Conservation (phyloP, 768 basidiomycete species). For the Pilatotrama ljubarskyi region DNA sequence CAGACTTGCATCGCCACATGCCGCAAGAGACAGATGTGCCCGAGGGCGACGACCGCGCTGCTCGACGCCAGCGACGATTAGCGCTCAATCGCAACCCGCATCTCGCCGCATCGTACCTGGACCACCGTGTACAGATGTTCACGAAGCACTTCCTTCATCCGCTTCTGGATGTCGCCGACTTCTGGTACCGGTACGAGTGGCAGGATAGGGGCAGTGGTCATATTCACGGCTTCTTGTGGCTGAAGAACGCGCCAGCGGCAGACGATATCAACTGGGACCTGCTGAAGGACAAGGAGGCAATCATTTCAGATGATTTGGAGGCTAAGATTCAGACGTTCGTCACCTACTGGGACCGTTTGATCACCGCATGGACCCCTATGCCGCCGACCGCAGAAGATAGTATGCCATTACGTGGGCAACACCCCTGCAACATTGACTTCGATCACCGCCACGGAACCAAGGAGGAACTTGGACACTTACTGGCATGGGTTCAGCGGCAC, state of each 20-base stretch:
- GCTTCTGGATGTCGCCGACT: no score
- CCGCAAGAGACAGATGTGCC: no score
- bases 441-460: not conserved
- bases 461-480: not conserved
- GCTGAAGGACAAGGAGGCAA: not conserved
- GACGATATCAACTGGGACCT: not conserved
- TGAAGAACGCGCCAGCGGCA: not conserved
- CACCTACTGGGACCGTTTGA: not conserved
- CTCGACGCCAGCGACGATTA: no score
- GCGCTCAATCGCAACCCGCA: no score
- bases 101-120: no score
- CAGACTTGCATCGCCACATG: no score
- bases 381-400: not conserved
- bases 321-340: not conserved
- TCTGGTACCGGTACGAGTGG: no score
- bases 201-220: constrained; percentile 1
- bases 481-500: not conserved
- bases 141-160: no score
- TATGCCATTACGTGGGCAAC: not conserved
- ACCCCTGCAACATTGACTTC: not conserved
- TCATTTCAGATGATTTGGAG: not conserved
- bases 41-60: no score
- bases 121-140: no score
- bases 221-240: not conserved
- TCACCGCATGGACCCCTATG: not conserved